Conservation (phyloP, 345 rosid genomes). For the Linum trigynum region DNA sequence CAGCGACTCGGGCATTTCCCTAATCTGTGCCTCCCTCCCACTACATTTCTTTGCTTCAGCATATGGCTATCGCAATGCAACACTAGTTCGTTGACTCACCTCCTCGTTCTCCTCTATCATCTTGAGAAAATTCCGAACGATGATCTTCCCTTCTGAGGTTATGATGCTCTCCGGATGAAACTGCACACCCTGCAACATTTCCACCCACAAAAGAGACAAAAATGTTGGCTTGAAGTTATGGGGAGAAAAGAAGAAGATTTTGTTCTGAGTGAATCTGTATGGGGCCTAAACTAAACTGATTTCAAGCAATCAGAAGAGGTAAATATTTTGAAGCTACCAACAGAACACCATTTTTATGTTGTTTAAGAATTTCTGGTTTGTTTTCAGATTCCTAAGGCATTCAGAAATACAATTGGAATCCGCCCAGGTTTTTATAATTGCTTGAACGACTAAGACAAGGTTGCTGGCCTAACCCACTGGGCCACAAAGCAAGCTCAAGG, state of each 20-base stretch:
- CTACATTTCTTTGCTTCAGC: no score
- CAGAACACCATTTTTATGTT: no score
- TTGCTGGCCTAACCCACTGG: no score
- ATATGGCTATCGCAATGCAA: neutral
- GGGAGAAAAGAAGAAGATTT: neutral
- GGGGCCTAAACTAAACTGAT: neutral
- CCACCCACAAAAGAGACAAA: no score
- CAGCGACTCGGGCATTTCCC: neutral
- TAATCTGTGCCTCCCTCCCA: neutral
- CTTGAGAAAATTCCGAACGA: slow-evolving; percentile 61
- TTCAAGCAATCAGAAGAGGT: neutral
- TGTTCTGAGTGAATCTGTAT: no score
- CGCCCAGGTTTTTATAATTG: no score
- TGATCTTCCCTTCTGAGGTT: slow-evolving; percentile 61
- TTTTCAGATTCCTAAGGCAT: no score
- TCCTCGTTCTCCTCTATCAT: slow-evolving; percentile 16
- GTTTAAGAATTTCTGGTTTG: no score
- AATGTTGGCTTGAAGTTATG: neutral
- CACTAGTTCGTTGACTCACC: neutral
- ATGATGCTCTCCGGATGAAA: slow-evolving; percentile 98
- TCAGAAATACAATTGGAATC: no score
- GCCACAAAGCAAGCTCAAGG: neutral
- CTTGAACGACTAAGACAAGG: no score
- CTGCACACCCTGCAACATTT: slow-evolving; percentile 66
- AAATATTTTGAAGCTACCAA: no score